Conservation (phyloP, 1,284 basidiomycete genomes). For the Grifola frondosa region DNA sequence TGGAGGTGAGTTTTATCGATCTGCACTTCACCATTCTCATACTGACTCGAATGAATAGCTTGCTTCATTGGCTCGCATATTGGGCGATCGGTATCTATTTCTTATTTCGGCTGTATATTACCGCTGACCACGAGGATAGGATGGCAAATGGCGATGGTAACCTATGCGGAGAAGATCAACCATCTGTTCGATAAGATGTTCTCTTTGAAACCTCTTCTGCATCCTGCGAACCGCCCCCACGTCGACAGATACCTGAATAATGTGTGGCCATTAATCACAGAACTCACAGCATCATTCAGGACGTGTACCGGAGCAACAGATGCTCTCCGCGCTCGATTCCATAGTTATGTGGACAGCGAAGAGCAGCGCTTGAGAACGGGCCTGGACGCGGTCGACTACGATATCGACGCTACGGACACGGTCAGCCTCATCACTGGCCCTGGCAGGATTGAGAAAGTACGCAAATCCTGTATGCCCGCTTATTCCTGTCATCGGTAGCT, state of each 20-base stretch:
- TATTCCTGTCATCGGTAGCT: background rate
- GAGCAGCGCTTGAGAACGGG: conserved; percentile 17
- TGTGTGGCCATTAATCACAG: conserved; percentile 3
- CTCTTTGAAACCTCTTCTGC: conserved; percentile 6
- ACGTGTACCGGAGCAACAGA: conserved; percentile 1
- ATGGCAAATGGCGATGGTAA: conserved; percentile 12
- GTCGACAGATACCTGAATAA: conserved; percentile 13
- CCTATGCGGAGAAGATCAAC: conserved; percentile 19
- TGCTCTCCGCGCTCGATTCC: conserved; percentile 8
- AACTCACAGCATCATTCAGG: conserved; percentile 7
- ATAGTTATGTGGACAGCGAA: conserved; percentile 16
- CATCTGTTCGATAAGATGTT: conserved; percentile 18
- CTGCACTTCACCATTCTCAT: background rate
- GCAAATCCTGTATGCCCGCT: background rate
- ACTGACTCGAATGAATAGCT: background rate
- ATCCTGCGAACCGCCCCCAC: conserved; percentile 12
- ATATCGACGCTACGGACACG: conserved; percentile 22
- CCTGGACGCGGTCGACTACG: conserved; percentile 17
- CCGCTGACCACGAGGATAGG: conserved; percentile 19
- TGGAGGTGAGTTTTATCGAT: background rate
- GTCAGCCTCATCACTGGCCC: conserved; percentile 17
- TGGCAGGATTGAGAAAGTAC: conserved; percentile 23
- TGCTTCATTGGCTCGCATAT: conserved; percentile 4
- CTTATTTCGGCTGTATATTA: background rate
- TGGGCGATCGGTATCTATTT: conserved; percentile 1